Percentiles rank a stretch among this genome's conserved stretches.
phyloP scores from a whole-genome alignment of 108 stramenopile species.

The Skeletonema grethae region DNA sequence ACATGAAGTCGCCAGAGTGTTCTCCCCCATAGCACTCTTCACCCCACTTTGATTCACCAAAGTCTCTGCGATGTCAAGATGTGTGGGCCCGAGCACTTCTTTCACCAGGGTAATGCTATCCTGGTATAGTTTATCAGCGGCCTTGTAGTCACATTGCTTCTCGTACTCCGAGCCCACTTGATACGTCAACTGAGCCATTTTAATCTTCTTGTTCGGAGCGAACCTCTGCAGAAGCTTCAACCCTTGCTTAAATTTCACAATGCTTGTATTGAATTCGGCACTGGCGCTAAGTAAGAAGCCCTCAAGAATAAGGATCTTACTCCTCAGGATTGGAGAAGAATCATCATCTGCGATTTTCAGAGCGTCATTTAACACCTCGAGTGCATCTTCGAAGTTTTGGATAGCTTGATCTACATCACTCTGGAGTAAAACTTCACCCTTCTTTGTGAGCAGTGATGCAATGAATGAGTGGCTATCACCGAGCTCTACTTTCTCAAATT shows the following conservation, averaged over 20 bases:
- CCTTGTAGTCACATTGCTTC: slow-evolving; percentile 57
- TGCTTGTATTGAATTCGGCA: slow-evolving; percentile 44
- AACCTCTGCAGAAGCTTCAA: slow-evolving; percentile 61
- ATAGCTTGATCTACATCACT: slow-evolving; percentile 62
- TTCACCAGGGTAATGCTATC: slow-evolving; percentile 64
- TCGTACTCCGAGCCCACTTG: slow-evolving; percentile 69
- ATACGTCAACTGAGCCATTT: slow-evolving; percentile 61
- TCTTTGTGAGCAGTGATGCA: slow-evolving; percentile 53
- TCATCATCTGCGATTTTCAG: slow-evolving; percentile 20
- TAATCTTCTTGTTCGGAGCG: slow-evolving; percentile 60
- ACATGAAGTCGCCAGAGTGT: slow-evolving; percentile 63
- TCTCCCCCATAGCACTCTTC: slow-evolving; percentile 11
- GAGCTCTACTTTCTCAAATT: slow-evolving; percentile 64
- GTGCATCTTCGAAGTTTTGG: slow-evolving; percentile 65
- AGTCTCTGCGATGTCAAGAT: slow-evolving; percentile 76
- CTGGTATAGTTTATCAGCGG: slow-evolving; percentile 67
- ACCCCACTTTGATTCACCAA: slow-evolving; percentile 60
- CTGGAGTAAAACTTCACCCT: slow-evolving; percentile 70
- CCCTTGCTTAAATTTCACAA: slow-evolving; percentile 69
- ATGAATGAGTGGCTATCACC: slow-evolving; percentile 64
- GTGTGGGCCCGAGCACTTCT: slow-evolving; percentile 66
- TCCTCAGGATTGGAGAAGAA: slow-evolving; percentile 4
- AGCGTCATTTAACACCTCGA: slow-evolving; percentile 55
- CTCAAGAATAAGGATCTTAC: slow-evolving; percentile 32
- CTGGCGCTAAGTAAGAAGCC: slow-evolving; percentile 62